A percentile compares a stretch with the other conserved stretches of the same genome.
Conservation (phyloP, 139 green algal species). For the Auxenochlorella protothecoides region DNA sequence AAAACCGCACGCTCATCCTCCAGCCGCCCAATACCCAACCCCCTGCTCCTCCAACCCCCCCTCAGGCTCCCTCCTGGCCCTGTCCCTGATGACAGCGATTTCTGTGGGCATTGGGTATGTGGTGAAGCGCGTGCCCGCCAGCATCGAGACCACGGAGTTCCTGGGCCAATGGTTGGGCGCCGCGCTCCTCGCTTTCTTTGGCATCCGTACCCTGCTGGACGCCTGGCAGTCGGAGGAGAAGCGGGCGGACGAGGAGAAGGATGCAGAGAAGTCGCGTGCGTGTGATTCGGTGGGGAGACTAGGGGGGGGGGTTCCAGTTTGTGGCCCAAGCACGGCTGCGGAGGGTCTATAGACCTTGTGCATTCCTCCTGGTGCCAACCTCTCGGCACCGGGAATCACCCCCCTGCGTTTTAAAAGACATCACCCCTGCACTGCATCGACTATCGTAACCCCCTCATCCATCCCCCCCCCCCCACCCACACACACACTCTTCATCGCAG, state of each 20-base stretch:
- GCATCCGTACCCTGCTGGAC: constrained; percentile 58
- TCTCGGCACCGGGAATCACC: too few relatives aligned
- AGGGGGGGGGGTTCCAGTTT: too few relatives aligned
- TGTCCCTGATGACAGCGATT: constrained; percentile 82
- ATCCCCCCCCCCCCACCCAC: too few relatives aligned
- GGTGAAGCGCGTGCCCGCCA: constrained; percentile 67
- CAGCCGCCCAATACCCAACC: too few relatives aligned
- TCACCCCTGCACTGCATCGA: too few relatives aligned
- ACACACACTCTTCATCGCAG: background rate
- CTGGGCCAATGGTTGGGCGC: constrained; percentile 73
- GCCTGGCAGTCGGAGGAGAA: constrained; percentile 54
- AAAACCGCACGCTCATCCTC: too few relatives aligned
- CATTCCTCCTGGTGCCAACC: too few relatives aligned
- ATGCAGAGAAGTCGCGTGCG: constrained; percentile 26
- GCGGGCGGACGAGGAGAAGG: constrained; percentile 51
- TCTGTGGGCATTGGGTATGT: constrained; percentile 80
- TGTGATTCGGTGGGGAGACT: too few relatives aligned
- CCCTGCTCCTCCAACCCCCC: too few relatives aligned
- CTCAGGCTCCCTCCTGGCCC: constrained; percentile 39
- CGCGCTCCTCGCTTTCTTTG: constrained; percentile 88
- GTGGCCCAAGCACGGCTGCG: too few relatives aligned
- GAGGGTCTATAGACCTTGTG: too few relatives aligned
- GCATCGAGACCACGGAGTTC: constrained; percentile 60
- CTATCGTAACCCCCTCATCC: background rate
- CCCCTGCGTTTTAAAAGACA: too few relatives aligned